A percentile compares a stretch with the other conserved stretches of the same genome.
These are phyloP conservation scores for Astragalus glycyphyllos DNA, from an alignment of 306 rosid species.

Conservation along the genomic window DNA sequence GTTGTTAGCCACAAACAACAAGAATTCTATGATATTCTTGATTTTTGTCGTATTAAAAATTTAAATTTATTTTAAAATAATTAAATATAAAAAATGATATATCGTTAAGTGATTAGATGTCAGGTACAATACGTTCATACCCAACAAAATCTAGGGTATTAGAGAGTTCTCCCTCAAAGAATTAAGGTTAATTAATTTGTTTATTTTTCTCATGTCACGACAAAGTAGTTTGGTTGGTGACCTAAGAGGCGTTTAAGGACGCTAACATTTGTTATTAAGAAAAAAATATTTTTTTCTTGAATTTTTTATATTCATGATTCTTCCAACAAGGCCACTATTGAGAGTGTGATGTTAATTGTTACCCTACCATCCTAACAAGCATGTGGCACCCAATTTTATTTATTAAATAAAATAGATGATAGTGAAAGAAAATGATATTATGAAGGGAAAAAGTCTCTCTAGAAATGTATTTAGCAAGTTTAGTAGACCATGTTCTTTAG, in stretches of 20 bases:
- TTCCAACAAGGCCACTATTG: background rate
- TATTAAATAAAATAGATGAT: constrained; percentile 14
- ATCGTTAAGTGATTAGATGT: too few relatives aligned
- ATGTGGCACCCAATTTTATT: constrained; percentile 32
- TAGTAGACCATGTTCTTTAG: constrained; percentile 23
- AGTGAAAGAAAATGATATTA: background rate
- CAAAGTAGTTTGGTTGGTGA: too few relatives aligned
- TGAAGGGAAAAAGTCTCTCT: background rate
- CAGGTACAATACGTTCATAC: too few relatives aligned
- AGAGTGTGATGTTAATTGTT: background rate
- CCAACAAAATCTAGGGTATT: too few relatives aligned
- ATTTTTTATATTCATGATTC: background rate
- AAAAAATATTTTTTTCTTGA: background rate
- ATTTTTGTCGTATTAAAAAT: too few relatives aligned
- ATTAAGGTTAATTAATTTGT: background rate
- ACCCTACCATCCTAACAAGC: constrained; percentile 41
- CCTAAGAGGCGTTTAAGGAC: too few relatives aligned
- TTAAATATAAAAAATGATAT: too few relatives aligned
- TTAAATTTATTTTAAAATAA: too few relatives aligned
- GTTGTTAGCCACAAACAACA: background rate
- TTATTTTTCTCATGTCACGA: too few relatives aligned
- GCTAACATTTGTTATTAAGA: too few relatives aligned
- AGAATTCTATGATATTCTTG: too few relatives aligned
- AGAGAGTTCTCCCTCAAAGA: background rate
- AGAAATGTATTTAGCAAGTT: constrained; percentile 29